phyloP scores from a whole-genome alignment of 441 rosid species.

The Metrosideros polymorpha region DNA sequence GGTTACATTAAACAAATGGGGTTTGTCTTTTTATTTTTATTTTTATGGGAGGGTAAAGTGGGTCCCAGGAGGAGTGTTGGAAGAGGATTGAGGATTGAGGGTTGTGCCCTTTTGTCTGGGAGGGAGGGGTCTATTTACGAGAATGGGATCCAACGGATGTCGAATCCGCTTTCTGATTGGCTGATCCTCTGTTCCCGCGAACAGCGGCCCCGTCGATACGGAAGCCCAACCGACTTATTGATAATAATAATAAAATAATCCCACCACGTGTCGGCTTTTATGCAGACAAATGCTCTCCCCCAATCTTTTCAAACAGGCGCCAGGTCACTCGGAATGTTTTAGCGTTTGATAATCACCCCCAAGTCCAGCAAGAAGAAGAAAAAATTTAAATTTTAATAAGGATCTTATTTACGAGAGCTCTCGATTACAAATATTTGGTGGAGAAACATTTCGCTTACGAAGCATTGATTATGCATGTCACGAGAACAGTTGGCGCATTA shows the following conservation, averaged over 20 bases:
- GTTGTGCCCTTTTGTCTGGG: not conserved
- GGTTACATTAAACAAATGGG: not conserved
- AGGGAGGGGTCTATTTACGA: not conserved
- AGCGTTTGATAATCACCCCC: not conserved
- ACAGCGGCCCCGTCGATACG: not conserved
- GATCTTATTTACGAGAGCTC: not conserved
- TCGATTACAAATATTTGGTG: not conserved
- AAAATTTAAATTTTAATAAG: not conserved
- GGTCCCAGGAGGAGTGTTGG: not conserved
- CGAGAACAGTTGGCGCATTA: not conserved
- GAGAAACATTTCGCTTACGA: not conserved
- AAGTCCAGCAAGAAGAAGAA: not conserved
- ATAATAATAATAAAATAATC: not conserved
- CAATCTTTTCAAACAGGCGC: not conserved
- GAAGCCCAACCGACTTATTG: not conserved
- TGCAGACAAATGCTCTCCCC: not conserved
- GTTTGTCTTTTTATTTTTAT: not conserved
- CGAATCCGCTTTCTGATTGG: not conserved
- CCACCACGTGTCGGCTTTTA: not conserved
- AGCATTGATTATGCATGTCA: rapidly evolving
- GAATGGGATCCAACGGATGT: not conserved
- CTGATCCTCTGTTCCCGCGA: not conserved
- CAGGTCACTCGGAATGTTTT: not conserved
- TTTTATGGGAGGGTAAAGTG: not conserved
- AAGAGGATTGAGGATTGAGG: not conserved